These are phyloP conservation scores for Elongisporangium prolatum DNA, from an alignment of 352 stramenopile species.

Conservation along the genomic window DNA sequence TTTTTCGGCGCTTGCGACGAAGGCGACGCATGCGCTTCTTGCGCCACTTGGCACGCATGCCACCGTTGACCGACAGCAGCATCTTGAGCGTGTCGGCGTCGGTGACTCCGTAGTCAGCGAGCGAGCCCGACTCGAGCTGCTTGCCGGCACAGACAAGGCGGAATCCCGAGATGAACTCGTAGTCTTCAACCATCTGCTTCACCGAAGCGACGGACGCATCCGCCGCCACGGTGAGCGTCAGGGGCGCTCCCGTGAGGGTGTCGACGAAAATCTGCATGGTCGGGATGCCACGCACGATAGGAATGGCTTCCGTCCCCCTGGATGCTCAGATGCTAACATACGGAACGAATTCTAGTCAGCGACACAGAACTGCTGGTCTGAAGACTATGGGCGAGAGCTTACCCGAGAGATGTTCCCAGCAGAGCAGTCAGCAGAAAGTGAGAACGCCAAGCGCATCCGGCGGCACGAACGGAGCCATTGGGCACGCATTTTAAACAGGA, in stretches of 20 bases:
- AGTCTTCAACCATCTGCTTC: conserved; percentile 93
- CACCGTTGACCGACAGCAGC: conserved; percentile 88
- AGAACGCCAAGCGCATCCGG: conserved; percentile 13
- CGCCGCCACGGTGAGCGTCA: conserved; percentile 74
- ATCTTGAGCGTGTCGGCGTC: conserved; percentile 92
- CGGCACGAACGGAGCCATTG: background rate
- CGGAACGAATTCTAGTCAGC: conserved; percentile 6
- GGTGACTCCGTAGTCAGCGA: conserved; percentile 89
- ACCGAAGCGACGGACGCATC: conserved; percentile 91
- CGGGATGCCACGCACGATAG: conserved; percentile 8
- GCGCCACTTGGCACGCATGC: conserved; percentile 96
- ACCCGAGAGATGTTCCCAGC: conserved; percentile 79
- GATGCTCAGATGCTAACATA: conserved; percentile 88
- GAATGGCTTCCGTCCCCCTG: conserved; percentile 46
- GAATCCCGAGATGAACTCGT: conserved; percentile 93
- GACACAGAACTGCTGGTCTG: background rate
- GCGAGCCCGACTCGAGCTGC: conserved; percentile 72
- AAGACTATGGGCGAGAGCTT: conserved; percentile 5
- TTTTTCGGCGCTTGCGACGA: conserved; percentile 98
- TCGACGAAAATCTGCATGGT: conserved; percentile 95
- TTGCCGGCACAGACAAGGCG: conserved; percentile 87
- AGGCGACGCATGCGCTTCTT: conserved; percentile 99
- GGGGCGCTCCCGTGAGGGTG: conserved; percentile 79
- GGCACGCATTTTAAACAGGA: background rate
- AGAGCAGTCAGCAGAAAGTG: conserved; percentile 93